Evolutionary conservation across 2,329 filamentous ascomycete genomes (phyloP), one percentile per base, ranked within the genome.

Genomic region (Penicillium sp.): DNA sequence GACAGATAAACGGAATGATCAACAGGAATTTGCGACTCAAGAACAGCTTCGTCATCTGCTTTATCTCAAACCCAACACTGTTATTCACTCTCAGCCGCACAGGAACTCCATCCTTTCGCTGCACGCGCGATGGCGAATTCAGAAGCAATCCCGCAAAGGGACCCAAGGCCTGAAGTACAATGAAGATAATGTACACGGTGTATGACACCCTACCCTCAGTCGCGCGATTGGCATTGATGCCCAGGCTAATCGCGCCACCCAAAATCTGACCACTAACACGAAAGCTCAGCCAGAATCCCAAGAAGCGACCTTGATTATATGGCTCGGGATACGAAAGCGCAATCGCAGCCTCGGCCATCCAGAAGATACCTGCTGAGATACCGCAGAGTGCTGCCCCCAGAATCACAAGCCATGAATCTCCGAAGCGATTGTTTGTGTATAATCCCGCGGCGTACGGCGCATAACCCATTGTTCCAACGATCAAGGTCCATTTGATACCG

Each of bases 261-360:
- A 90, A 72, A 14, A 90, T 86, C 67, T 89, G 87, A 0, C 88
- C 88, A 1, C 78, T 76, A 1, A 88, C 78, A 3, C 82, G 78
- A 58, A 81, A 84, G 5, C 77, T 81, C 4, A 90, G 77, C 88
- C 88, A 91, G 65, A 87, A 85, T 0, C 86, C 88, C 0, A 90
- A 74, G 18, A 85, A 83, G 15, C 81, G 81, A 0, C 85, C 86
- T 51, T 83, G 81, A 46, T 88, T 88, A 66, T 83, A 84, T 0
- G 87, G 86, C 63, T 90, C 88, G 0, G 88, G 87, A 60, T 91
- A 91, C 0, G 84, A 80, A 20, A 90, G 82, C 0, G 87, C 87
- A 54, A 91, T 89, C 0, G 88, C 87, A 0, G 86, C 86, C 71
- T 91, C 88, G 0, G 87, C 84, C 78, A 86, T 86, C 88, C 88